Base-by-base conservation (phyloP, 148 eudicot species). In the Dysphania ambrosioides region DNA sequence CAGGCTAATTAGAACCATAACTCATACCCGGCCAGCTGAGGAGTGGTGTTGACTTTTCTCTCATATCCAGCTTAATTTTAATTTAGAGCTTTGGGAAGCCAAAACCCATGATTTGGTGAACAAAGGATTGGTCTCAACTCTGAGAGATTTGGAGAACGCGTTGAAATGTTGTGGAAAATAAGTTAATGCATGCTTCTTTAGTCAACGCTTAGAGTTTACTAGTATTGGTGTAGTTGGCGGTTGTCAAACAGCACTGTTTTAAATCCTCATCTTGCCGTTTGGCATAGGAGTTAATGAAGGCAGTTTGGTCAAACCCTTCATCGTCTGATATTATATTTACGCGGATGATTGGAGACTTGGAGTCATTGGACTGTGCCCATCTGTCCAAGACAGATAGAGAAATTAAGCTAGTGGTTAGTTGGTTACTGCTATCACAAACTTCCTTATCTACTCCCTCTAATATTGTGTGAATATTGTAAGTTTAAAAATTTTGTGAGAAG, bases 191-290 rank as follows among this genome's bases (percentile, higher is more conserved):
- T n/a, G 12, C 58, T 8, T 44, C 69, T 3, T 31, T 42, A 73
- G 76, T 73, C 76, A 73, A 73, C 76, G 57, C 76, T 58, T 65
- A 42, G 18, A 15, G 36, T 72, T 72, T 60, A 72, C 49, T 31
- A 29, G 41, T 62, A 27, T 41, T 47, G 57, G 72, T 41, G 58
- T 32, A 62, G 59, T 62, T 73, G 69, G 69, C 36, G 51, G 76
- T 73, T 73, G 68, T 29, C 58, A 32, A 70, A 31, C 15, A 24
- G 23, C 21, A n/a, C 30, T 35, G 24, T 68, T 2, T 23, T 12
- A 3, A 15, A n/a, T 64, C 40, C 18, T 19, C 23, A 21, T 38
- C 1, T 71, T n/a, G 74, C 63, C 74, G 56, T 55, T 71, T 56
- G 64, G 63, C 61, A 71, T 12, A 56, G 4, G 1, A 55, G 30